phyloP scores from a whole-genome alignment of 2,329 filamentous ascomycete species.

The Thermothelomyces thermophilus region DNA sequence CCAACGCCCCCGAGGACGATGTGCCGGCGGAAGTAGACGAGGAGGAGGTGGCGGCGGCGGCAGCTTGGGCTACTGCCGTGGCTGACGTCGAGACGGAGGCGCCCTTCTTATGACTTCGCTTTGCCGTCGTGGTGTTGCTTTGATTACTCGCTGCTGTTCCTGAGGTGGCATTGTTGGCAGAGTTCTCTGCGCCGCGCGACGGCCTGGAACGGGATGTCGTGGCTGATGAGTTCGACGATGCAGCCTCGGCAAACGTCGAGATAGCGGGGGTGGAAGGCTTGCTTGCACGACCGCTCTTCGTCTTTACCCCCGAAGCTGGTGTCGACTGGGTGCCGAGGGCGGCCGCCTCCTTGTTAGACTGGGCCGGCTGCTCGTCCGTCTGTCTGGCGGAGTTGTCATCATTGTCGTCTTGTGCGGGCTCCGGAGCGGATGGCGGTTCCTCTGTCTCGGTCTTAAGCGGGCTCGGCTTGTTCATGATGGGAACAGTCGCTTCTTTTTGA shows the following conservation, averaged over 20 bases:
- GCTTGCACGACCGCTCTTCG: conserved; percentile 59
- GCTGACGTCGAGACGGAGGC: conserved; percentile 35
- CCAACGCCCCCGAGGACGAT: not conserved
- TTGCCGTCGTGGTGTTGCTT: conserved; percentile 30
- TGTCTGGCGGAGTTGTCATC: conserved; percentile 13
- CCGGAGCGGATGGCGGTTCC: conserved; percentile 23
- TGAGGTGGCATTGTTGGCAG: not conserved
- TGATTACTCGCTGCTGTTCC: conserved; percentile 6
- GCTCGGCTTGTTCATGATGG: conserved; percentile 27
- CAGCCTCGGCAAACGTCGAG: conserved; percentile 51
- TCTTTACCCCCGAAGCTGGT: conserved; percentile 41
- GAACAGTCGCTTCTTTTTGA: conserved; percentile 40
- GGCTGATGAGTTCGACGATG: conserved; percentile 17
- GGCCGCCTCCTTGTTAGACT: conserved; percentile 33
- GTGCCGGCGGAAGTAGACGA: not conserved
- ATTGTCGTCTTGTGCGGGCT: conserved; percentile 20
- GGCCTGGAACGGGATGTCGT: conserved; percentile 40
- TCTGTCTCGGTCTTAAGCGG: conserved; percentile 28
- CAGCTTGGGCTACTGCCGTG: not conserved
- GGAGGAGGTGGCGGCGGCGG: not conserved
- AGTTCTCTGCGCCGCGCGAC: conserved; percentile 35
- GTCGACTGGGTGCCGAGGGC: conserved; percentile 34
- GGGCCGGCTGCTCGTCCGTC: conserved; percentile 7
- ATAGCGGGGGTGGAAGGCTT: conserved; percentile 60
- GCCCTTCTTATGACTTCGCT: conserved; percentile 55